Evolutionary conservation across 106 monocot species (phyloP), one percentile per base, ranked within the genome.

Genomic region (Gastrodia elata): DNA sequence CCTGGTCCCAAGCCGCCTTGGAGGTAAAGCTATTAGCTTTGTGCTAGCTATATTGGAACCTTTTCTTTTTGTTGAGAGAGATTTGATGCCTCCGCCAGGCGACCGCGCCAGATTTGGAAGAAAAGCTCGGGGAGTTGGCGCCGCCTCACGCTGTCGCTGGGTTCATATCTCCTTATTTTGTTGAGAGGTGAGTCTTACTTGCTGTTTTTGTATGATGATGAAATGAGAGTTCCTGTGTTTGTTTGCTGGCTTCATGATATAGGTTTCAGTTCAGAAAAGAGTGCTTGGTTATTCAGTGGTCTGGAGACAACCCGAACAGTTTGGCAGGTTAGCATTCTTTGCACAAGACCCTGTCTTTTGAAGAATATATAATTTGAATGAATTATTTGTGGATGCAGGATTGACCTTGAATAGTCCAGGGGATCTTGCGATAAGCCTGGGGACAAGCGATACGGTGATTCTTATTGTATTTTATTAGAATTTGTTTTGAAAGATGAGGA

Each of bases 301-400:
- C 96, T 33, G 96, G 92, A 70, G 96, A 96, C 76, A 96, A 96
- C 79, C 96, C 92, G 26, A 96, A 96, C 77, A 96, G 96, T 74
- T 87, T 96, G 75, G 96, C 96, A 85, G 96, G 96, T 96, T 39
- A n/a, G n/a, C n/a, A n/a, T n/a, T n/a, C n/a, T n/a, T n/a, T n/a
- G n/a, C n/a, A n/a, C n/a, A n/a, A n/a, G n/a, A n/a, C n/a, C n/a
- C n/a, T n/a, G n/a, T n/a, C n/a, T n/a, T n/a, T n/a, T n/a, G n/a
- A n/a, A n/a, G n/a, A n/a, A n/a, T n/a, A n/a, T n/a, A n/a, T n/a
- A n/a, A n/a, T n/a, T n/a, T n/a, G n/a, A n/a, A n/a, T n/a, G n/a
- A n/a, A n/a, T n/a, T n/a, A n/a, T n/a, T n/a, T n/a, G n/a, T n/a
- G n/a, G n/a, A n/a, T 84, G 32, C 82, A 97, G 96, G 96, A 75